Evolutionary conservation across 225 moss, liverwort and hornwort genomes (phyloP).

Genomic region (Antitrichia curtipendula): DNA sequence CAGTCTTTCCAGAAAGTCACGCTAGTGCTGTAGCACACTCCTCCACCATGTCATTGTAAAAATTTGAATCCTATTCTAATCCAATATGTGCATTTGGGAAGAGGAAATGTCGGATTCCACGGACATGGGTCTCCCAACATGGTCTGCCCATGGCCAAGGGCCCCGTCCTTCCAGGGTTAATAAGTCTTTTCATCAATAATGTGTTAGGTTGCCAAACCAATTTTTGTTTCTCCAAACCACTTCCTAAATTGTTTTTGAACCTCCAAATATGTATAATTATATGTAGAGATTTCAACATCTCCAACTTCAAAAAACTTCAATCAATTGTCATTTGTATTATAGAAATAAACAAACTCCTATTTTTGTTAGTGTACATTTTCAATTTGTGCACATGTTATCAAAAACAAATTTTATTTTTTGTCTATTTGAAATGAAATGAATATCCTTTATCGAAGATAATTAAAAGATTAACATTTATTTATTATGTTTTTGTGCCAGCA

Average conservation of each 20-base stretch:
- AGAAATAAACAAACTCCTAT: accelerated
- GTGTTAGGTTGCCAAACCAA: too few species aligned
- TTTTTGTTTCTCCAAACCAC: neutral
- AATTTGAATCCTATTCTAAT: too few species aligned
- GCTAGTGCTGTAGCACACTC: too few species aligned
- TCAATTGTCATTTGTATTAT: neutral
- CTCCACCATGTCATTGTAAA: too few species aligned
- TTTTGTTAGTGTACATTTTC: neutral
- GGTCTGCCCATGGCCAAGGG: too few species aligned
- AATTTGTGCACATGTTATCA: neutral
- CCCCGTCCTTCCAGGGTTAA: too few species aligned
- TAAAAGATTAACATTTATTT: neutral
- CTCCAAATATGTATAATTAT: neutral
- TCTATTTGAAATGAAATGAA: neutral
- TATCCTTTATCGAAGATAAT: accelerated
- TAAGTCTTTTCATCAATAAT: neutral
- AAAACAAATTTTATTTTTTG: neutral
- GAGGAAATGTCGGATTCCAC: too few species aligned
- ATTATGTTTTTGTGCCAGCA: neutral
- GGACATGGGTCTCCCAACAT: too few species aligned
- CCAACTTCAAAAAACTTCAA: neutral
- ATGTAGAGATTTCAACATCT: neutral
- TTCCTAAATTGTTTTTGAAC: neutral
- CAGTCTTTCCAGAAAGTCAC: too few species aligned
- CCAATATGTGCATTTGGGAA: too few species aligned